Evolutionary conservation across 2,329 filamentous ascomycete species (phyloP).

Genomic region (Rutstroemia sp.): DNA sequence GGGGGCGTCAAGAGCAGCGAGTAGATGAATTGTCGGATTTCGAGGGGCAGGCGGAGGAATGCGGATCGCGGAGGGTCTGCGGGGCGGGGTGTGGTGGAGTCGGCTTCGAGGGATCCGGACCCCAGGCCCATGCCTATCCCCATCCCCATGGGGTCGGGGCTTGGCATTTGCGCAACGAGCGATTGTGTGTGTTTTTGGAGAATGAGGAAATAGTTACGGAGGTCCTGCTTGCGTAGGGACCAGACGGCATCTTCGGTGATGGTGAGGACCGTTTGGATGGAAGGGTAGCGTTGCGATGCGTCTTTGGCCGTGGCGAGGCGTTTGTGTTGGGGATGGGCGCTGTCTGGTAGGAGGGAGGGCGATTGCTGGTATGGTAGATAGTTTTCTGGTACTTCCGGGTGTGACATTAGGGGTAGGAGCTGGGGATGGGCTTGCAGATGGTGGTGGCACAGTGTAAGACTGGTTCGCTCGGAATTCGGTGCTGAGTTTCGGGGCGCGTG

Average conservation of each 20-base stretch:
- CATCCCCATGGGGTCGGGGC: slow-evolving; percentile 1
- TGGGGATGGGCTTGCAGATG: too few species aligned
- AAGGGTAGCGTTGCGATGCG: not conserved
- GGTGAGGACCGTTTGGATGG: slow-evolving; percentile 11
- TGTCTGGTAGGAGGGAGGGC: too few species aligned
- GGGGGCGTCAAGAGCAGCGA: slow-evolving; percentile 13
- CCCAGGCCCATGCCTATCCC: slow-evolving; percentile 1
- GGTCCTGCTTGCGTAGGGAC: slow-evolving; percentile 20
- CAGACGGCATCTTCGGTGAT: slow-evolving; percentile 21
- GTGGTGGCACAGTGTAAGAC: too few species aligned
- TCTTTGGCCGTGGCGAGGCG: not conserved
- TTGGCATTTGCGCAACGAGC: slow-evolving; percentile 6
- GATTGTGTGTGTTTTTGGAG: slow-evolving; percentile 20
- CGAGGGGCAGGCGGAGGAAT: slow-evolving; percentile 20
- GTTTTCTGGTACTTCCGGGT: not conserved
- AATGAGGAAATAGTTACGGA: slow-evolving; percentile 19
- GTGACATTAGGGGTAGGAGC: too few species aligned
- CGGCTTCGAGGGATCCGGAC: too few species aligned
- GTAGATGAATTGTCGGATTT: slow-evolving; percentile 22
- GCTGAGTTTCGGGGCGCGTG: too few species aligned
- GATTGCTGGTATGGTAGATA: too few species aligned
- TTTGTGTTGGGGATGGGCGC: not conserved
- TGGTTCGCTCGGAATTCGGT: too few species aligned
- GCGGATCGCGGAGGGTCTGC: slow-evolving; percentile 5
- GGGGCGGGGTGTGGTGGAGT: not conserved